phyloP scores from a whole-genome alignment of 257 asterid genomes.

The Ophiorrhiza pumila region DNA sequence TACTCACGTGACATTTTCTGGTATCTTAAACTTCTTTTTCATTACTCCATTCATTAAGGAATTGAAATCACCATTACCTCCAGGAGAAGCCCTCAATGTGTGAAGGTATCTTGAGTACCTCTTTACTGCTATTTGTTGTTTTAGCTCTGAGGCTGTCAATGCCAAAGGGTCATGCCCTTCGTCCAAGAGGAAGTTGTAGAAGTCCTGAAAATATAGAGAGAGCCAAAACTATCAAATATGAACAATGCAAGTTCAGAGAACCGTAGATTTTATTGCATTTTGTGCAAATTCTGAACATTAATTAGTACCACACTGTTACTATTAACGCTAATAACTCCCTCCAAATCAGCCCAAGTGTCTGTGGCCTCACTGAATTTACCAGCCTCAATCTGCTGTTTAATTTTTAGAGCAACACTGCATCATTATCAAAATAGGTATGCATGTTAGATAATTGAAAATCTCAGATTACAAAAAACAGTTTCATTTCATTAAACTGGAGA shows the following conservation, averaged over 20 bases:
- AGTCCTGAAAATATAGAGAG: slow-evolving; percentile 46
- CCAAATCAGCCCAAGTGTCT: slow-evolving; percentile 58
- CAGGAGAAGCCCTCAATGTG: slow-evolving; percentile 45
- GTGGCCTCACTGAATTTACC: slow-evolving; percentile 66
- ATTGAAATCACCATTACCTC: slow-evolving; percentile 49
- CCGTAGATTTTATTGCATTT: neutral
- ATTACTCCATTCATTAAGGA: slow-evolving; percentile 71
- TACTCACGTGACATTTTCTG: slow-evolving; percentile 54
- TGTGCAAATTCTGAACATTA: too few relatives aligned
- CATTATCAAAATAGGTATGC: slow-evolving; percentile 17
- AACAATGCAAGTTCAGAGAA: too few relatives aligned
- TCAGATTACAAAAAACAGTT: too few relatives aligned
- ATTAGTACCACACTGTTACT: slow-evolving; percentile 65
- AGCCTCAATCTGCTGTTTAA: slow-evolving; percentile 44
- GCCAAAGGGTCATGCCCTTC: slow-evolving; percentile 64
- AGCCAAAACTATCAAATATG: too few relatives aligned
- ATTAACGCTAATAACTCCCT: slow-evolving; percentile 37
- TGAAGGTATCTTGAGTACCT: slow-evolving; percentile 65
- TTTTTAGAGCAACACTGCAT: slow-evolving; percentile 60
- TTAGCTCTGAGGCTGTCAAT: slow-evolving; percentile 45
- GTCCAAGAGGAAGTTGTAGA: slow-evolving; percentile 86
- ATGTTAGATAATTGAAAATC: slow-evolving; percentile 9
- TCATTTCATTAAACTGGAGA: neutral
- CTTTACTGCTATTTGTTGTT: slow-evolving; percentile 37
- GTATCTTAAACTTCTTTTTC: slow-evolving; percentile 75